These are phyloP conservation scores for Phytophthora ohioensis DNA, from an alignment of 352 stramenopile species.

Conservation along the genomic window DNA sequence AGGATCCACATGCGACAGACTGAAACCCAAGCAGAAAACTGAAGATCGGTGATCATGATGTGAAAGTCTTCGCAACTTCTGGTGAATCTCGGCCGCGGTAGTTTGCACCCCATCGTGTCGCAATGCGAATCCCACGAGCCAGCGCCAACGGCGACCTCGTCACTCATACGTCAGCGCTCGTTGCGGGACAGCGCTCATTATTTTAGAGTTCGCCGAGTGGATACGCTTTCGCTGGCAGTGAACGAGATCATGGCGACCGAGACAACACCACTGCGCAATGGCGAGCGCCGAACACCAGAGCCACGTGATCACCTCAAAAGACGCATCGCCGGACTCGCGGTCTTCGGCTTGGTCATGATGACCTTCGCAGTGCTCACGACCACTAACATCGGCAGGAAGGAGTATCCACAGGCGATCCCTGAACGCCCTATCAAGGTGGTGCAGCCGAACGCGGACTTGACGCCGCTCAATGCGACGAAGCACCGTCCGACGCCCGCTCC, in stretches of 20 bases:
- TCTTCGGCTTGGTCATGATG: slow-evolving; percentile 33
- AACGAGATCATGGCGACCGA: slow-evolving; percentile 33
- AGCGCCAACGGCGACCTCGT: background rate
- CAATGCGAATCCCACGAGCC: background rate
- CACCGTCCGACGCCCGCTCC: slow-evolving; percentile 6
- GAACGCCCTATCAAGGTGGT: slow-evolving; percentile 17
- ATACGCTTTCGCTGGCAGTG: background rate
- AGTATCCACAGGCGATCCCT: slow-evolving; percentile 8
- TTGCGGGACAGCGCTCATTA: background rate
- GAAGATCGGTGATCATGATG: slow-evolving; percentile 19
- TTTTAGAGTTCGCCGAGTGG: background rate
- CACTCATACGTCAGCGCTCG: background rate
- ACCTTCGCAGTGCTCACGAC: slow-evolving; percentile 29
- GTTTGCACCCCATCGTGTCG: too few relatives aligned
- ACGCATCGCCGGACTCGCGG: slow-evolving; percentile 25
- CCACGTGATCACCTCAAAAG: slow-evolving; percentile 7
- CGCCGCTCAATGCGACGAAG: slow-evolving; percentile 9
- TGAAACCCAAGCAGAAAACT: slow-evolving; percentile 30
- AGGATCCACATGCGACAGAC: slow-evolving; percentile 17
- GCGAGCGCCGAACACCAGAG: background rate
- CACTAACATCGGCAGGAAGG: slow-evolving; percentile 17
- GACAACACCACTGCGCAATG: slow-evolving; percentile 34
- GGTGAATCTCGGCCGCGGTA: too few relatives aligned
- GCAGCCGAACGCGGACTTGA: slow-evolving; percentile 2
- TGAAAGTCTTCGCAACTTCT: background rate